Base-by-base conservation (phyloP, 2,329 filamentous ascomycete genomes). In the Cordyceps tenuipes region DNA sequence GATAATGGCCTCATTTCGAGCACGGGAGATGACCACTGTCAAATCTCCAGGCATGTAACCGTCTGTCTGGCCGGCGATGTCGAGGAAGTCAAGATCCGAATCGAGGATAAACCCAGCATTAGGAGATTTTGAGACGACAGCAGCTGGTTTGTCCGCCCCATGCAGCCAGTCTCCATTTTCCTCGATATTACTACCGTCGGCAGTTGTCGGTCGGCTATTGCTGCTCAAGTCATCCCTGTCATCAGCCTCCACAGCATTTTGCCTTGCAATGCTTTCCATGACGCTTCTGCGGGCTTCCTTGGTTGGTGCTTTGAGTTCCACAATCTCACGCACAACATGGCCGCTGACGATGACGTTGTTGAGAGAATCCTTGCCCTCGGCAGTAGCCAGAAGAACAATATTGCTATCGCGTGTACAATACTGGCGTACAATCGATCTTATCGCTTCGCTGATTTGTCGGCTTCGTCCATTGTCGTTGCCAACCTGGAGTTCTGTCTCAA, bases 1-100 rank as follows among this genome's bases (percentile, higher is more conserved):
- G 66, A 97, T 96, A 17, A 99, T 82, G 29, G 93, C 90, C 74
- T 97, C 94, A 67, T 93, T 96, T 58, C 92, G 85, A 43, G 94
- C 93, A 61, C 94, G 84, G 12, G 90, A 87, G 19, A 96, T 89
- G 12, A 99, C 83, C 2, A 97, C 81, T 17, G 88, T 86, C 43
- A 99, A 79, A 71, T 99, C 94, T 3, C 92, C 94, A 0, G 94
- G 93, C 92, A 97, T 97, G 70, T 97, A 99, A 0, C 94, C 94
- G 69, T 99, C 94, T 0, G 93, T 97, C 66, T 93, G 88, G 1
- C 94, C 92, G 19, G 95, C 91, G 60, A 99, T 82, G 64, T 97
- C 93, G 9, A 97, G 83, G 61, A 97, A 90, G 71, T 99, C 94
- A 10, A 99, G 83, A 53, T 88, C 83, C 0, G 84, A 76, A 61